Evolutionary conservation across 2,329 filamentous ascomycete species (phyloP).

Genomic region (Daldinia sp.): DNA sequence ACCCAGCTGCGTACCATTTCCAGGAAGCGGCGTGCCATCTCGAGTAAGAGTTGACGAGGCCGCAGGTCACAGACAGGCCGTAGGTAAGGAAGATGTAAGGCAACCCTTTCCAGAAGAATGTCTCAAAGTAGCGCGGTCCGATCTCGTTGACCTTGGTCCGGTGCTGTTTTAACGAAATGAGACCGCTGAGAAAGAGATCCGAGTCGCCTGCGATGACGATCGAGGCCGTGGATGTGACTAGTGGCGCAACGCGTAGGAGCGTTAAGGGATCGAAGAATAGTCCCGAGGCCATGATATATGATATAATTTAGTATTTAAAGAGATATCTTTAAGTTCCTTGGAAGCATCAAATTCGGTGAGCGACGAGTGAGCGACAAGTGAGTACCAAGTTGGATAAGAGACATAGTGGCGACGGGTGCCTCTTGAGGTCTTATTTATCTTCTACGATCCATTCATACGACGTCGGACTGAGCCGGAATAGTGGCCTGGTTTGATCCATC

Average conservation of each 20-base stretch:
- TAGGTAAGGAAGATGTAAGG: constrained; percentile 48
- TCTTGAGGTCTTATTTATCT: constrained; percentile 13
- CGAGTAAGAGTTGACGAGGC: constrained; percentile 47
- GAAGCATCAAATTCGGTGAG: neutral
- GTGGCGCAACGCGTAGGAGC: constrained; percentile 58
- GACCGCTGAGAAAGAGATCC: constrained; percentile 56
- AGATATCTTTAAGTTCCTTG: neutral
- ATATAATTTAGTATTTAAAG: neutral
- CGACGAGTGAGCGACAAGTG: neutral
- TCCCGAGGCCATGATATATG: constrained; percentile 54
- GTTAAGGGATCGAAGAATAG: constrained; percentile 55
- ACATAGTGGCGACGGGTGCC: neutral
- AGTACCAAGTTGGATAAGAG: neutral
- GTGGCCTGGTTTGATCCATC: constrained; percentile 16
- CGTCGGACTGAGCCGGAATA: constrained; percentile 5
- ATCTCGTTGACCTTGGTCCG: constrained; percentile 52
- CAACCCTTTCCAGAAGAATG: constrained; percentile 54
- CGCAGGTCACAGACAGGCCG: constrained; percentile 46
- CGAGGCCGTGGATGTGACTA: constrained; percentile 61
- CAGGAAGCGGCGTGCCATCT: constrained; percentile 37
- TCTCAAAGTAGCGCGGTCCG: constrained; percentile 58
- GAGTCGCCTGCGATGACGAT: constrained; percentile 61
- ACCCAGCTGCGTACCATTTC: constrained; percentile 51
- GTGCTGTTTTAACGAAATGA: constrained; percentile 50
- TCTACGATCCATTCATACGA: neutral